Percentiles rank a stretch among this genome's conserved stretches.
Evolutionary conservation across 179 eudicot species (phyloP).

Genomic region (Silene noctiflora): DNA sequence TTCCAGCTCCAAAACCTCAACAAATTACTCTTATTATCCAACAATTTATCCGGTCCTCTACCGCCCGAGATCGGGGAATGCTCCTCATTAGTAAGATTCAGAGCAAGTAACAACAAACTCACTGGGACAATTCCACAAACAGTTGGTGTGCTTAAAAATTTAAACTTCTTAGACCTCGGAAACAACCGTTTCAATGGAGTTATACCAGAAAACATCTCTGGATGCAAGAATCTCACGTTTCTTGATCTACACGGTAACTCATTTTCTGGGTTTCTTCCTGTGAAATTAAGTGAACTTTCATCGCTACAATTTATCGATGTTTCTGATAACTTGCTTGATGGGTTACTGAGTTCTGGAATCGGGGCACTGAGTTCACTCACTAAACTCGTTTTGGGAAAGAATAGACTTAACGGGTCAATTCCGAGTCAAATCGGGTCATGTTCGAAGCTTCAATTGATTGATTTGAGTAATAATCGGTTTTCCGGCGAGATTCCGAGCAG

Average conservation of each 20-base stretch:
- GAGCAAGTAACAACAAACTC: constrained; percentile 59
- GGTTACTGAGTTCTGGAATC: constrained; percentile 44
- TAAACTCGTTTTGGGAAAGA: constrained; percentile 61
- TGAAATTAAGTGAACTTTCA: constrained; percentile 38
- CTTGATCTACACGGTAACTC: constrained; percentile 83
- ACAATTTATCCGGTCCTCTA: constrained; percentile 65
- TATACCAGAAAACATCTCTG: constrained; percentile 61
- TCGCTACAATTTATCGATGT: constrained; percentile 66
- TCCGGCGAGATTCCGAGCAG: constrained; percentile 68
- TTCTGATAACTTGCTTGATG: constrained; percentile 63
- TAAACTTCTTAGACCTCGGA: constrained; percentile 79
- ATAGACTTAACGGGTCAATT: constrained; percentile 59
- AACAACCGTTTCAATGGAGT: constrained; percentile 60
- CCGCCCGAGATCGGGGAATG: constrained; percentile 77
- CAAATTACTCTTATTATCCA: constrained; percentile 62
- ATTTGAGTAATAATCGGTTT: constrained; percentile 56
- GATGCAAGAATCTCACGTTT: constrained; percentile 72
- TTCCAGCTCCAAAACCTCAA: constrained; percentile 63
- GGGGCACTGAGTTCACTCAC: constrained; percentile 74
- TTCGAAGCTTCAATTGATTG: constrained; percentile 73
- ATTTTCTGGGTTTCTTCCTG: constrained; percentile 59
- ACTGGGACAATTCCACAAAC: constrained; percentile 66
- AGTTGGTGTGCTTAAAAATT: constrained; percentile 56
- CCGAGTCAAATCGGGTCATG: constrained; percentile 73
- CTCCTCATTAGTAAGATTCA: constrained; percentile 58